These are phyloP conservation scores for Suhomyces wounanorum DNA, from an alignment of 1,139 yeast genomes.

Conservation along the genomic window DNA sequence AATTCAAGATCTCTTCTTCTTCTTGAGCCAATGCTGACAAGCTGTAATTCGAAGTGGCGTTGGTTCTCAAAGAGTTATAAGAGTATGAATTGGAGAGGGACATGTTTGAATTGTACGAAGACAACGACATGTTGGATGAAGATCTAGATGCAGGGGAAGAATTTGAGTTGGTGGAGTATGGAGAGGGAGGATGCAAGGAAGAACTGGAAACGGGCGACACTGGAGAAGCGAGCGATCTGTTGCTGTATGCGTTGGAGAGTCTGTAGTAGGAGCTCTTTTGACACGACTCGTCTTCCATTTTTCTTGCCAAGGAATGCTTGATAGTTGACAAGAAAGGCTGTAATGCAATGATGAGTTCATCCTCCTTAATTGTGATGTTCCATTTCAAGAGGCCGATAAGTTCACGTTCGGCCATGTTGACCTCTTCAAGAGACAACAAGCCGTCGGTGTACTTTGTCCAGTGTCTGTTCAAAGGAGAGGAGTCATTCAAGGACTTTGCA, in stretches of 20 bases:
- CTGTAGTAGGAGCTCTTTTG: slow-evolving; percentile 44
- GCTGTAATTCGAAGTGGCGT: slow-evolving; percentile 16
- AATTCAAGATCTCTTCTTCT: slow-evolving; percentile 16
- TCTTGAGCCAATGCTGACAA: slow-evolving; percentile 16
- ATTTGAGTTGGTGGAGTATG: slow-evolving; percentile 12
- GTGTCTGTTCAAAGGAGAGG: slow-evolving; percentile 91
- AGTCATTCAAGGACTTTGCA: slow-evolving; percentile 89
- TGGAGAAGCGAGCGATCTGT: slow-evolving; percentile 14
- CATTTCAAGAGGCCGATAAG: slow-evolving; percentile 79
- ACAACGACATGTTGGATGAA: slow-evolving; percentile 18
- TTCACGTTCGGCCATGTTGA: slow-evolving; percentile 90
- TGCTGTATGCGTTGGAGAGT: slow-evolving; percentile 31
- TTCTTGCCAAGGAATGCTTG: slow-evolving; percentile 38
- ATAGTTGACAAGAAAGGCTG: slow-evolving; percentile 78
- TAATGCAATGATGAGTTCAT: slow-evolving; percentile 67
- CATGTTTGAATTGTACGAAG: slow-evolving; percentile 20
- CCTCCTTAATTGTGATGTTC: slow-evolving; percentile 70
- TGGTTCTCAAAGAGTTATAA: slow-evolving; percentile 12
- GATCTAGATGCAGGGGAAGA: slow-evolving; percentile 17
- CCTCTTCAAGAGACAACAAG: slow-evolving; percentile 70
- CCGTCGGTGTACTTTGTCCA: slow-evolving; percentile 95
- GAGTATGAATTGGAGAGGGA: slow-evolving; percentile 24
- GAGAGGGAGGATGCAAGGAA: slow-evolving; percentile 17
- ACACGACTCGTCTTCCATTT: slow-evolving; percentile 33
- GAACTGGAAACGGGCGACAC: slow-evolving; percentile 18